These are phyloP conservation scores for Apiotrichum veenhuisii DNA, from an alignment of 1,284 basidiomycete genomes.

Conservation along the genomic window DNA sequence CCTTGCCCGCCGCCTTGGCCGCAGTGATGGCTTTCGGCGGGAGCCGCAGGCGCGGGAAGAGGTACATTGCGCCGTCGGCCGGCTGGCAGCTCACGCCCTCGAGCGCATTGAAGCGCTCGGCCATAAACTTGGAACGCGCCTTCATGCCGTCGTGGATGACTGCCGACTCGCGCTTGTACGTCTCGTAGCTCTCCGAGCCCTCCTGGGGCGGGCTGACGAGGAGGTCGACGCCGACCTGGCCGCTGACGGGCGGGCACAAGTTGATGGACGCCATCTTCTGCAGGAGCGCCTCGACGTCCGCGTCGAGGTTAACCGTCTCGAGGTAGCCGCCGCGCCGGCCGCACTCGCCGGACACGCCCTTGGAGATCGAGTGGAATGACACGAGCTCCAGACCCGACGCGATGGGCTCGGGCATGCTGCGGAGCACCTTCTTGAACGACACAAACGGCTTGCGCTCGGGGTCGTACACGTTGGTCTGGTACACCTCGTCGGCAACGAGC, in stretches of 20 bases:
- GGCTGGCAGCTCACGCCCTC: slow-evolving; percentile 77
- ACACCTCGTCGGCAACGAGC: slow-evolving; percentile 86
- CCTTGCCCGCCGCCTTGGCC: slow-evolving; percentile 64
- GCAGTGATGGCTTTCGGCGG: slow-evolving; percentile 65
- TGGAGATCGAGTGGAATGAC: slow-evolving; percentile 88
- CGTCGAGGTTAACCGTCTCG: slow-evolving; percentile 71
- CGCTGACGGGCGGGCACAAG: slow-evolving; percentile 76
- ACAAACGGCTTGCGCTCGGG: slow-evolving; percentile 63
- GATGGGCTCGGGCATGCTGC: slow-evolving; percentile 54
- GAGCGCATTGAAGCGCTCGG: slow-evolving; percentile 64
- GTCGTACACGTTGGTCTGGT: slow-evolving; percentile 80
- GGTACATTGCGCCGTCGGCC: slow-evolving; percentile 74
- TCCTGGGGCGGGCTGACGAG: slow-evolving; percentile 74
- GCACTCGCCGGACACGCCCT: slow-evolving; percentile 86
- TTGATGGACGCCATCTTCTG: slow-evolving; percentile 87
- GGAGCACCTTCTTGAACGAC: slow-evolving; percentile 81
- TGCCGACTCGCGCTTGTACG: slow-evolving; percentile 73
- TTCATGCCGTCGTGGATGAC: slow-evolving; percentile 67
- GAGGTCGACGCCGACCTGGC: slow-evolving; percentile 75
- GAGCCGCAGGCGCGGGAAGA: slow-evolving; percentile 68
- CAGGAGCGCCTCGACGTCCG: slow-evolving; percentile 68
- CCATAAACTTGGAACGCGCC: slow-evolving; percentile 65
- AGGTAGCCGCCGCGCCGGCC: slow-evolving; percentile 90
- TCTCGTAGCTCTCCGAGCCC: slow-evolving; percentile 65
- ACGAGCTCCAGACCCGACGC: slow-evolving; percentile 61